Evolutionary conservation across 2,329 filamentous ascomycete species (phyloP).

Genomic region (Scedosporium boydii): DNA sequence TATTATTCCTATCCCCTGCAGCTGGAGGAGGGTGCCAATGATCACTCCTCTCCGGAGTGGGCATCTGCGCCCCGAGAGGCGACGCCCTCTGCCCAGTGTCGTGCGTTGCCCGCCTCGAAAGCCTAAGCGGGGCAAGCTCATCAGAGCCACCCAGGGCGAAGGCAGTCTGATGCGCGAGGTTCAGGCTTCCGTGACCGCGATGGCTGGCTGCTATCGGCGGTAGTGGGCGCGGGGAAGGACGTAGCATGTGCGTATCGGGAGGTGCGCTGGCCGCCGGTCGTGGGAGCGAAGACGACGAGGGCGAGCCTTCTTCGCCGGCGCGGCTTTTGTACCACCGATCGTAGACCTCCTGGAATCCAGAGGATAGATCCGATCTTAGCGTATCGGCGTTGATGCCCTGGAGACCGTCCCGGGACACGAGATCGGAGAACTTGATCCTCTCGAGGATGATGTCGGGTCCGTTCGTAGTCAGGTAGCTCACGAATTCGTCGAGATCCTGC

Average conservation of each 20-base stretch:
- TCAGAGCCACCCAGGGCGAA: not conserved
- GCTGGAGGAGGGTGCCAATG: not conserved
- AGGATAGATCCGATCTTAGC: not conserved
- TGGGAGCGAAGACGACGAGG: not conserved
- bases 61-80: not conserved
- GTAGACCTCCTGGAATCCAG: constrained; percentile 2
- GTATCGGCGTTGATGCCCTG: not conserved
- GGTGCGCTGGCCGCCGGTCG: not conserved
- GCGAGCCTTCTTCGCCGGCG: not conserved
- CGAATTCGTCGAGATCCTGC: constrained; percentile 11
- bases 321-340: constrained; percentile 5
- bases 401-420: not conserved
- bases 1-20: not conserved
- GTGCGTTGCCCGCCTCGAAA: not conserved
- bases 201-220: not conserved
- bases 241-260: not conserved
- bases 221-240: not conserved
- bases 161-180: not conserved
- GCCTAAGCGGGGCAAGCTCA: not conserved
- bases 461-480: constrained; percentile 8
- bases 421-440: not conserved
- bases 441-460: constrained; percentile 5
- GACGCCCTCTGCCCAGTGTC: not conserved
- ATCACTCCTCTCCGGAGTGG: not conserved
- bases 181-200: not conserved